These are phyloP conservation scores for Dothistroma septosporum DNA, from an alignment of 2,329 filamentous ascomycete genomes.

Conservation along the genomic window DNA sequence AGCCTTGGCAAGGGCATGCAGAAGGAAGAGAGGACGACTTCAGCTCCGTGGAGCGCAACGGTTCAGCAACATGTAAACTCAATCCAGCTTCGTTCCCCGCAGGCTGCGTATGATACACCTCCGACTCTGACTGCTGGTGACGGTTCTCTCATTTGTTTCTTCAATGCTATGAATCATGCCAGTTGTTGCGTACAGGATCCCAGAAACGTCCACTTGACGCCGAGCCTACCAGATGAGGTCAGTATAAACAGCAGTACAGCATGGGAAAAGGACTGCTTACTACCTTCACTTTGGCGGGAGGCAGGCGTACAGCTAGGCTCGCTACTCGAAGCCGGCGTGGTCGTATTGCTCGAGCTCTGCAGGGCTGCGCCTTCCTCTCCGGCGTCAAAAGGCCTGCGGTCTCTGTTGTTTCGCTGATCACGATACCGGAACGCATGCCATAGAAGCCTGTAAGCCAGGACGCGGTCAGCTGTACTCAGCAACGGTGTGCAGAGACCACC, in stretches of 20 bases:
- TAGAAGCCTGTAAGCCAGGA: conserved; percentile 35
- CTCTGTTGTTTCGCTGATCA: conserved; percentile 11
- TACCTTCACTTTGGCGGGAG: not conserved
- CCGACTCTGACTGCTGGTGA: not conserved
- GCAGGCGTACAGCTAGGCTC: not conserved
- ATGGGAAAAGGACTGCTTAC: not conserved
- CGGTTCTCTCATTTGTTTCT: not conserved
- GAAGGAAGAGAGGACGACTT: not conserved
- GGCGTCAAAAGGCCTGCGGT: not conserved
- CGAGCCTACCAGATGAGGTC: not conserved
- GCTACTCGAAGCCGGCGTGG: not conserved
- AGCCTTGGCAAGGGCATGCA: too few species aligned
- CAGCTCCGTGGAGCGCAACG: not conserved
- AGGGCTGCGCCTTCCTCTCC: not conserved
- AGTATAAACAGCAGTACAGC: not conserved
- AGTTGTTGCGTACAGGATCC: not conserved
- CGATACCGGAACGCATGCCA: conserved; percentile 47
- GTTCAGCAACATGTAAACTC: not conserved
- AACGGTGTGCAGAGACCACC: too few species aligned
- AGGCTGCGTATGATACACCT: too few species aligned
- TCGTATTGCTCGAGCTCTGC: not conserved
- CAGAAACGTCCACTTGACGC: not conserved
- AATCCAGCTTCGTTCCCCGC: not conserved
- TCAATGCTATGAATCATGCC: not conserved
- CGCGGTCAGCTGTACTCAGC: not conserved